Conservation (phyloP, 108 stramenopile species). For the Stephanodiscus minutulus region DNA sequence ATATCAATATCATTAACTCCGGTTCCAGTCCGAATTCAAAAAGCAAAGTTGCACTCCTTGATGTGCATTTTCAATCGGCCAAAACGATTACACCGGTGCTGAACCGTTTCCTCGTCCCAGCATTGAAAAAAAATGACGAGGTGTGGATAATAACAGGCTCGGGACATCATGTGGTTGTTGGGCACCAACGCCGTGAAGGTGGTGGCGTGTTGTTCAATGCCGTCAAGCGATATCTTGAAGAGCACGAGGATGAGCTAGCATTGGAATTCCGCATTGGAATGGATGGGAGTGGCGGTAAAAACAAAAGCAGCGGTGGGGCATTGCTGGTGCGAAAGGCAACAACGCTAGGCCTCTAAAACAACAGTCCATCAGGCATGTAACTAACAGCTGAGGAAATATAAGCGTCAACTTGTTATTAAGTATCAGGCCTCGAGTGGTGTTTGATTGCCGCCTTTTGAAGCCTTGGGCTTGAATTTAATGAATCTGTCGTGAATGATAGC, state of each 20-base stretch:
- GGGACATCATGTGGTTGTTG: constrained; percentile 44
- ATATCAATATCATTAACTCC: not conserved
- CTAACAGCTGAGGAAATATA: not conserved
- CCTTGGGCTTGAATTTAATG: too few species aligned
- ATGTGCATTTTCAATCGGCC: constrained; percentile 52
- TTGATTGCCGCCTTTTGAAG: not conserved
- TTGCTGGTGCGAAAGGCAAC: constrained; percentile 40
- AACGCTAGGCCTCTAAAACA: not conserved
- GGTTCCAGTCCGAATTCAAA: constrained; percentile 8
- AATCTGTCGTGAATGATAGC: too few species aligned
- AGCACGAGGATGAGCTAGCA: constrained; percentile 30
- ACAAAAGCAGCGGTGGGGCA: constrained; percentile 40
- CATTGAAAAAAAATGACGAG: constrained; percentile 35
- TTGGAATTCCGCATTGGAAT: constrained; percentile 42
- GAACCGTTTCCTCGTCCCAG: constrained; percentile 36
- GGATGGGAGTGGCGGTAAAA: constrained; percentile 37
- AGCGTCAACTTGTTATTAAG: not conserved
- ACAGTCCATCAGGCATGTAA: not conserved
- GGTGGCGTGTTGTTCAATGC: constrained; percentile 53
- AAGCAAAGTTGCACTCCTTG: constrained; percentile 44
- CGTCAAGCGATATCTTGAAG: constrained; percentile 37
- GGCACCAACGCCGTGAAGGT: constrained; percentile 47
- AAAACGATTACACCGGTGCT: constrained; percentile 45
- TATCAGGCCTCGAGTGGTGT: not conserved
- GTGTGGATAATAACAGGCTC: constrained; percentile 47